phyloP scores from a whole-genome alignment of 371 early-diverging fungal species.

The Mucor plumbeus region DNA sequence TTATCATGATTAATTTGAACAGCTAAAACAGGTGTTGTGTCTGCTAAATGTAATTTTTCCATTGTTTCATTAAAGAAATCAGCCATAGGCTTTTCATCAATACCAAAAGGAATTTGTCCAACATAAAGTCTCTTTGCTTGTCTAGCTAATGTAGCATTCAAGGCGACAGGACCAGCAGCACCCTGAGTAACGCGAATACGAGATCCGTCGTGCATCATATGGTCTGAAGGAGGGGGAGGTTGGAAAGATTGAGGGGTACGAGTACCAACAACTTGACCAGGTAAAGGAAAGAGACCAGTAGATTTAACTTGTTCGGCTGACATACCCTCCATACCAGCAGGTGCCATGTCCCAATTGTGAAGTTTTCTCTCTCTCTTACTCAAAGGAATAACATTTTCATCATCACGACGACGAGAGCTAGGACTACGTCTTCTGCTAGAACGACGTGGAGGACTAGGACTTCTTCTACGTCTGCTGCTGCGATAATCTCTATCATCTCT shows the following conservation, averaged over 20 bases:
- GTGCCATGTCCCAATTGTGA: constrained; percentile 93
- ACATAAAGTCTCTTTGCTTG: constrained; percentile 91
- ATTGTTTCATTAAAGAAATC: constrained; percentile 90
- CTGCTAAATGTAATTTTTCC: constrained; percentile 67
- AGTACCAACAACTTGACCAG: constrained; percentile 81
- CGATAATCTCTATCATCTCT: constrained; percentile 47
- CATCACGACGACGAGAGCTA: constrained; percentile 50
- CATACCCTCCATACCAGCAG: constrained; percentile 91
- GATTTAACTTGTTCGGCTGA: constrained; percentile 90
- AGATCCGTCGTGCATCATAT: constrained; percentile 41
- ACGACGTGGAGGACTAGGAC: constrained; percentile 44
- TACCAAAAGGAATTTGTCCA: constrained; percentile 88
- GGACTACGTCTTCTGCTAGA: constrained; percentile 52
- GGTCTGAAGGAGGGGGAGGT: constrained; percentile 33
- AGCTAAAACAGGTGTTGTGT: constrained; percentile 71
- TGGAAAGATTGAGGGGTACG: constrained; percentile 65
- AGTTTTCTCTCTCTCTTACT: constrained; percentile 82
- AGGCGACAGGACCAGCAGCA: constrained; percentile 51
- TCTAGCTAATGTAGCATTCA: constrained; percentile 48
- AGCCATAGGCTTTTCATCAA: constrained; percentile 77
- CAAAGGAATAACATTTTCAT: constrained; percentile 70
- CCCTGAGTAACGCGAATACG: constrained; percentile 44
- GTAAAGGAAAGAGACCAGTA: constrained; percentile 91
- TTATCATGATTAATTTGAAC: constrained; percentile 92
- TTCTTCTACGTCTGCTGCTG: constrained; percentile 35